These are phyloP conservation scores for Clonostachys solani DNA, from an alignment of 2,329 filamentous ascomycete species.

Conservation along the genomic window DNA sequence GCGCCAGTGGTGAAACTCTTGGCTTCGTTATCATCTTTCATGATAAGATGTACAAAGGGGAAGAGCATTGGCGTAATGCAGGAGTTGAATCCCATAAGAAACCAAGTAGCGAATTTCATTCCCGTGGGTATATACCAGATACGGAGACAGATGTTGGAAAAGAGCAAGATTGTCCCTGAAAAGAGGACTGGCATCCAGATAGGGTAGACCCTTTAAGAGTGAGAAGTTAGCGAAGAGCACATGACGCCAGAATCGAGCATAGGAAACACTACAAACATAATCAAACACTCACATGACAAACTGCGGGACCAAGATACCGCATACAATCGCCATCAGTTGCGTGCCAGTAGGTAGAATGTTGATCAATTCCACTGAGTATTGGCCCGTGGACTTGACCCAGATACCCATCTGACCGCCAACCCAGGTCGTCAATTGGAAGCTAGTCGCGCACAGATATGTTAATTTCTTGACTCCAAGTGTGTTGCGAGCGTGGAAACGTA, in stretches of 20 bases:
- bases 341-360: constrained; percentile 47
- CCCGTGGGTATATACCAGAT: constrained; percentile 11
- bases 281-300: constrained; percentile 31
- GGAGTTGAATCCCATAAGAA: constrained; percentile 12
- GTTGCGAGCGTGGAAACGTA: too few relatives aligned
- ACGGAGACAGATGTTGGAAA: constrained; percentile 8
- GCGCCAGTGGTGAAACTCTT: constrained; percentile 14
- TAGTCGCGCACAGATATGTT: not conserved
- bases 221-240: too few relatives aligned
- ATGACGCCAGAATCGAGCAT: too few relatives aligned
- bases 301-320: constrained; percentile 62
- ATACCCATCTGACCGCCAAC: constrained; percentile 32
- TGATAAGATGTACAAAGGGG: constrained; percentile 13
- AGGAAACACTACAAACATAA: not conserved
- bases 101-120: constrained; percentile 5
- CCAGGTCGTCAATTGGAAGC: constrained; percentile 31
- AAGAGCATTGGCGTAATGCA: constrained; percentile 14
- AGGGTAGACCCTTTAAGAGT: constrained; percentile 14
- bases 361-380: constrained; percentile 29
- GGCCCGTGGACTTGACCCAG: constrained; percentile 29
- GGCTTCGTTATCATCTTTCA: constrained; percentile 14
- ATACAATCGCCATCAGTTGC: constrained; percentile 47
- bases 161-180: constrained; percentile 9
- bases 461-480: too few relatives aligned
- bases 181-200: constrained; percentile 17